phyloP scores from a whole-genome alignment of 768 basidiomycete species.

The Podaxis sp. region DNA sequence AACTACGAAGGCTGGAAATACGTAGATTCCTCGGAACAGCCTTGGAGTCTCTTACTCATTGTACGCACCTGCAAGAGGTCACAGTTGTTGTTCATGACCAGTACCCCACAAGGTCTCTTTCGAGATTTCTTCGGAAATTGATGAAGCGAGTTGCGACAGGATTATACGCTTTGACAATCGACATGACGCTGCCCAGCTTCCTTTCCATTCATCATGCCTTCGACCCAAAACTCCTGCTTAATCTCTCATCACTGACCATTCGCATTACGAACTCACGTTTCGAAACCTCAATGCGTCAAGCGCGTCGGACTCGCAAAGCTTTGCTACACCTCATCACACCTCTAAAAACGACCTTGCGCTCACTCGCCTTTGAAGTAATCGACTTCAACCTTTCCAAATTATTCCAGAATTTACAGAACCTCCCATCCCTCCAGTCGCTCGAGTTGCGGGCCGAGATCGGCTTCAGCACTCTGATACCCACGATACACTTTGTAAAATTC shows the following conservation, averaged over 20 bases:
- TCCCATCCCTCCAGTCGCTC: background rate
- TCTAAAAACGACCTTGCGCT: background rate
- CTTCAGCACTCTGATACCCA: constrained; percentile 13
- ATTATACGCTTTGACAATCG: constrained; percentile 22
- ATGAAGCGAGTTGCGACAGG: constrained; percentile 23
- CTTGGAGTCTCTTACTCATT: constrained; percentile 14
- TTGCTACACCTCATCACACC: constrained; percentile 3
- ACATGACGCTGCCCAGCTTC: constrained; percentile 24
- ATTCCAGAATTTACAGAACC: constrained; percentile 10
- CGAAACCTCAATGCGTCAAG: background rate
- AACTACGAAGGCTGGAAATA: background rate
- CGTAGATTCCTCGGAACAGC: constrained; percentile 18
- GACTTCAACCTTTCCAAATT: constrained; percentile 10
- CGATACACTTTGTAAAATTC: constrained; percentile 15
- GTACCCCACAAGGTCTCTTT: constrained; percentile 20
- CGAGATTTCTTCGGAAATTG: constrained; percentile 20
- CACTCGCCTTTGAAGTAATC: constrained; percentile 9
- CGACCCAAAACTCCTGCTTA: constrained; percentile 17
- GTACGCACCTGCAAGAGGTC: constrained; percentile 23
- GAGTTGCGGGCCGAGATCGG: constrained; percentile 5
- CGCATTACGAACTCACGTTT: constrained; percentile 17
- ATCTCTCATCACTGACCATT: constrained; percentile 17
- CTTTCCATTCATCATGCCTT: constrained; percentile 20
- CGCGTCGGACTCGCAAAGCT: constrained; percentile 5
- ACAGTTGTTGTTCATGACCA: constrained; percentile 28